Conservation (phyloP, 2,329 filamentous ascomycete genomes). For the Teratosphaeria viscida region DNA sequence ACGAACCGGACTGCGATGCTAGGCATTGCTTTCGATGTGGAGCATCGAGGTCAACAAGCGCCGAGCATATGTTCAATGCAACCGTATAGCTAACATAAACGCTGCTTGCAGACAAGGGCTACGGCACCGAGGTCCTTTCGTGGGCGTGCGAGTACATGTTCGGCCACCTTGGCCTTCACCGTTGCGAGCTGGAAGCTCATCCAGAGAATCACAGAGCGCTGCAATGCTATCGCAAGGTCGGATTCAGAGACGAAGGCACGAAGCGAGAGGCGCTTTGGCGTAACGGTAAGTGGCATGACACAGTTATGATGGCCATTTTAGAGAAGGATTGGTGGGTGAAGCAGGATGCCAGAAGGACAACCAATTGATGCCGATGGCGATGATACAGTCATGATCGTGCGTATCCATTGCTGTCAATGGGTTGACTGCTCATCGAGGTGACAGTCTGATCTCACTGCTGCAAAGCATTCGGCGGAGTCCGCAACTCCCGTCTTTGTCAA, state of each 20-base stretch:
- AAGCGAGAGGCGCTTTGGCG: background rate
- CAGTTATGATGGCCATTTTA: background rate
- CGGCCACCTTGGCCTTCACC: background rate
- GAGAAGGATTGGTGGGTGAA: background rate
- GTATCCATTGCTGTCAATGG: background rate
- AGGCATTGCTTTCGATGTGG: background rate
- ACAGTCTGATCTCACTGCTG: background rate
- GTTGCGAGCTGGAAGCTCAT: background rate
- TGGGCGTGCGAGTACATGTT: background rate
- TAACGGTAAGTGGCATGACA: background rate
- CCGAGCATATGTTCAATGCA: background rate
- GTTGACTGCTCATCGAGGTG: background rate
- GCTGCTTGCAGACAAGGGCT: background rate
- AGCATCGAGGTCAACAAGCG: background rate
- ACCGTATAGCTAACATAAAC: background rate
- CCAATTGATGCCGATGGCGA: background rate
- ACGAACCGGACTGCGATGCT: background rate
- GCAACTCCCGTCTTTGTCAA: background rate
- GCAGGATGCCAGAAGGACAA: background rate
- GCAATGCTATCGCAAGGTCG: background rate
- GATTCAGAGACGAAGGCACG: background rate
- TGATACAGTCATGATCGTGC: background rate
- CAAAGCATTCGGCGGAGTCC: background rate
- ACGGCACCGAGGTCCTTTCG: background rate
- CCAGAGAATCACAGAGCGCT: background rate